These are phyloP conservation scores for Davidsoniella virescens DNA, from an alignment of 2,329 filamentous ascomycete genomes.

Conservation along the genomic window DNA sequence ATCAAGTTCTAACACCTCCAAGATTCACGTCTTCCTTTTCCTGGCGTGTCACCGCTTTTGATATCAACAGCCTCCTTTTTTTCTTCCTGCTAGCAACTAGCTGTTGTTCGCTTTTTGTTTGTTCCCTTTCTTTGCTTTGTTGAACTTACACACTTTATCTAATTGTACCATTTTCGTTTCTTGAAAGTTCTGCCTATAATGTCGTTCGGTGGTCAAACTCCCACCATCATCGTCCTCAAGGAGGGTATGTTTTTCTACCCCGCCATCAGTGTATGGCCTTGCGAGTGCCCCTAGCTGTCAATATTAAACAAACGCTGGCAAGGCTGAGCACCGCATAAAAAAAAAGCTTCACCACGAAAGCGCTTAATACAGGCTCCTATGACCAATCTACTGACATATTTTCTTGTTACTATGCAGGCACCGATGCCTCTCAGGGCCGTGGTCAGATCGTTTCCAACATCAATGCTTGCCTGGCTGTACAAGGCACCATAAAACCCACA, in stretches of 20 bases:
- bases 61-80: slow-evolving; percentile 6
- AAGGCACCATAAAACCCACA: slow-evolving; percentile 89
- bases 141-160: slow-evolving; percentile 2
- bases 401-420: slow-evolving; percentile 41
- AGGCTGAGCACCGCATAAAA: background rate
- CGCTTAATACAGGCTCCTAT: background rate
- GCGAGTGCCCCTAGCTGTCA: slow-evolving; percentile 15
- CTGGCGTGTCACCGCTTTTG: slow-evolving; percentile 11
- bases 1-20: slow-evolving; percentile 9
- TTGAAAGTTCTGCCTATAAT: slow-evolving; percentile 32
- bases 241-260: slow-evolving; percentile 54
- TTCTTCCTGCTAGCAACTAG: background rate
- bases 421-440: slow-evolving; percentile 92
- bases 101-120: background rate
- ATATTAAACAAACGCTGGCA: slow-evolving; percentile 6
- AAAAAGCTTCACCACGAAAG: background rate
- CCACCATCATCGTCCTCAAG: slow-evolving; percentile 94
- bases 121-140: slow-evolving; percentile 2
- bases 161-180: slow-evolving; percentile 4
- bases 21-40: slow-evolving; percentile 9
- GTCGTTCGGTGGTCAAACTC: slow-evolving; percentile 95
- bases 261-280: slow-evolving; percentile 20
- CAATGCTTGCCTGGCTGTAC: slow-evolving; percentile 91
- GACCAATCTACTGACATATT: slow-evolving; percentile 1
- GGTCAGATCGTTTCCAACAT: slow-evolving; percentile 96